Evolutionary conservation across 768 basidiomycete genomes (phyloP).

Genomic region (Grammothele lineata): DNA sequence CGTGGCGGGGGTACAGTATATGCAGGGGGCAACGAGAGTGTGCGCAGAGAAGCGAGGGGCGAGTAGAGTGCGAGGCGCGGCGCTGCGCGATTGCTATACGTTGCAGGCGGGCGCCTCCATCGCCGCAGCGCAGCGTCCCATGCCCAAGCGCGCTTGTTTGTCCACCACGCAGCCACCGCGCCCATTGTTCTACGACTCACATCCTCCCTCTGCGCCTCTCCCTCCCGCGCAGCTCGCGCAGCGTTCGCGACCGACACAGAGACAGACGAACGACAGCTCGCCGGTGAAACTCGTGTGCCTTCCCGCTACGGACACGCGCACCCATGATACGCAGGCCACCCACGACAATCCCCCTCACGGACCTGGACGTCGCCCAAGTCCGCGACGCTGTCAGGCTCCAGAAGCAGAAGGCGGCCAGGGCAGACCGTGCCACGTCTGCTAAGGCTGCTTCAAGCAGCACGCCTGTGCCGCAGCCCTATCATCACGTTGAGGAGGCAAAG

Average conservation of each 20-base stretch:
- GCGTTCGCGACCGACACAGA: background rate
- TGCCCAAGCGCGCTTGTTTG: conserved; percentile 11
- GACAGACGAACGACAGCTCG: too few species aligned
- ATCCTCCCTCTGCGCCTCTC: conserved; percentile 1
- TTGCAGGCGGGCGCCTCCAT: conserved; percentile 11
- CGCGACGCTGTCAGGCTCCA: conserved; percentile 49
- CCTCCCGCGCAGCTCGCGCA: background rate
- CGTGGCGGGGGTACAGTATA: too few species aligned
- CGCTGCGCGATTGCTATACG: background rate
- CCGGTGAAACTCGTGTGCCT: background rate
- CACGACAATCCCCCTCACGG: conserved; percentile 72
- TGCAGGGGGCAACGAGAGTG: background rate
- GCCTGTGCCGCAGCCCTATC: conserved; percentile 17
- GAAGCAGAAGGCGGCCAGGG: conserved; percentile 10
- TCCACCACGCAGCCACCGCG: conserved; percentile 18
- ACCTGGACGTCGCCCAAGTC: conserved; percentile 75
- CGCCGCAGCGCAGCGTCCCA: conserved; percentile 6
- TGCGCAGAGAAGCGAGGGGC: conserved; percentile 4
- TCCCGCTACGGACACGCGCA: conserved; percentile 22
- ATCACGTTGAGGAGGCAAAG: conserved; percentile 32
- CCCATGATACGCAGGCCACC: conserved; percentile 75
- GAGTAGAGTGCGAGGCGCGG: background rate
- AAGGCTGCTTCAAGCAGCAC: background rate
- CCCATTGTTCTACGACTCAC: conserved; percentile 13
- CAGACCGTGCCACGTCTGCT: too few species aligned